These are phyloP conservation scores for Starmerella potacharoeniae DNA, from an alignment of 805 yeast genomes.

Conservation along the genomic window DNA sequence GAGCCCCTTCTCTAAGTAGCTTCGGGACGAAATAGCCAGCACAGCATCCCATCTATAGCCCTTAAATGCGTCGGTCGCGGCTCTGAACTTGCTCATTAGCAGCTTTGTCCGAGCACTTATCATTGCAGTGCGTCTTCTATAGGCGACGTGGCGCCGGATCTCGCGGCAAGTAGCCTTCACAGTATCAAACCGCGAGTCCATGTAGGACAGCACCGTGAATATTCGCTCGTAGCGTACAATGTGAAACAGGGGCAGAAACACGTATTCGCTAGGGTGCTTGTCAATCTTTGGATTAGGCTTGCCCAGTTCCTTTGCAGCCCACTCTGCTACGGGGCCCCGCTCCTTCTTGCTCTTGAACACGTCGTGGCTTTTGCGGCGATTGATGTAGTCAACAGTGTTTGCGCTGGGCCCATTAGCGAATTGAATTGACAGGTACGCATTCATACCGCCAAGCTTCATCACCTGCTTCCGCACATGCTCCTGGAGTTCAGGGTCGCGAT, in stretches of 20 bases:
- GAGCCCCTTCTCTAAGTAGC: conserved; percentile 16
- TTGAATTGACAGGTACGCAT: background rate
- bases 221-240: conserved; percentile 13
- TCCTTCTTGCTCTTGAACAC: background rate
- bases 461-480: background rate
- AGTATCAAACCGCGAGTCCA: conserved; percentile 1
- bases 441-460: background rate
- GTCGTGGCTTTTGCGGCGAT: background rate
- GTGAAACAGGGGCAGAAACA: conserved; percentile 11
- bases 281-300: background rate
- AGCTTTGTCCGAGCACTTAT: background rate
- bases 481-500: conserved; percentile 5
- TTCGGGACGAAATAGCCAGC: conserved; percentile 11
- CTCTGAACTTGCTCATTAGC: conserved; percentile 9
- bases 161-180: background rate
- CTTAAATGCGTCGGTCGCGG: background rate
- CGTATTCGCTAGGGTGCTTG: conserved; percentile 1
- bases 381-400: background rate
- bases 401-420: background rate
- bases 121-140: background rate
- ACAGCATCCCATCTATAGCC: conserved; percentile 19
- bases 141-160: background rate
- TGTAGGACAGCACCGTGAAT: conserved; percentile 7
- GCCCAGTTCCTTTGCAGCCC: conserved; percentile 3
- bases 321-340: background rate